A percentile compares a stretch with the other conserved stretches of the same genome.
phyloP scores from a whole-genome alignment of 345 rosid genomes.

The Lepidium sativum region DNA sequence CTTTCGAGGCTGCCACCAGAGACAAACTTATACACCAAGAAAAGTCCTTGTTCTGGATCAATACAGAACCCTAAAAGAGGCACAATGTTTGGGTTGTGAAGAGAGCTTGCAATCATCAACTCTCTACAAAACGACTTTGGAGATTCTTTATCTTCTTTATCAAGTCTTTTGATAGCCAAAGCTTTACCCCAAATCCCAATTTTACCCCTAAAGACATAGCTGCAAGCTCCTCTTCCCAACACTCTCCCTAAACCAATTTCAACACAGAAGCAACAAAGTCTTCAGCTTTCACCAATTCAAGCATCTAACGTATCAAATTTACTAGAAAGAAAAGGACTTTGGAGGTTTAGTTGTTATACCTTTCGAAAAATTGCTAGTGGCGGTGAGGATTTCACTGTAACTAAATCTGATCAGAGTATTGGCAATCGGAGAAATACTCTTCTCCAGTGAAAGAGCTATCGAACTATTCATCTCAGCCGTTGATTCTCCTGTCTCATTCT shows the following conservation, averaged over 20 bases:
- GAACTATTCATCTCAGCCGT: constrained; percentile 57
- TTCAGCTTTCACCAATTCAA: background rate
- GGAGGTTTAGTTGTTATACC: constrained; percentile 29
- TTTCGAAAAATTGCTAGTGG: constrained; percentile 79
- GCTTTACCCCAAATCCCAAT: constrained; percentile 63
- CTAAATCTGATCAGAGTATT: constrained; percentile 54
- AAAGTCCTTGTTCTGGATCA: constrained; percentile 78
- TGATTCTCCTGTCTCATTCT: constrained; percentile 34
- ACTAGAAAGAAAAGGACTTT: no score
- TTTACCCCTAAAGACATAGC: constrained; percentile 85
- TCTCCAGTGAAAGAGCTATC: constrained; percentile 65
- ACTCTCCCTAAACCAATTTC: constrained; percentile 53
- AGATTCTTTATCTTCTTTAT: constrained; percentile 79
- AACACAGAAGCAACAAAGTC: background rate
- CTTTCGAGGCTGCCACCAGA: constrained; percentile 87
- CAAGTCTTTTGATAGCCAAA: constrained; percentile 77
- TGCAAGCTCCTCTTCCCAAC: constrained; percentile 90
- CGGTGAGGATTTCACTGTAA: constrained; percentile 61
- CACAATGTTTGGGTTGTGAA: constrained; percentile 53
- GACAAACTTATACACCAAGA: constrained; percentile 85
- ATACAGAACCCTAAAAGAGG: constrained; percentile 91
- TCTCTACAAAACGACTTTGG: constrained; percentile 93
- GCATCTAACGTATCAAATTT: background rate
- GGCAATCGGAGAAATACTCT: constrained; percentile 63
- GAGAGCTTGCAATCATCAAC: constrained; percentile 95